Evolutionary conservation across 495 filamentous ascomycete species (phyloP).

Genomic region (Xylaria sp.): DNA sequence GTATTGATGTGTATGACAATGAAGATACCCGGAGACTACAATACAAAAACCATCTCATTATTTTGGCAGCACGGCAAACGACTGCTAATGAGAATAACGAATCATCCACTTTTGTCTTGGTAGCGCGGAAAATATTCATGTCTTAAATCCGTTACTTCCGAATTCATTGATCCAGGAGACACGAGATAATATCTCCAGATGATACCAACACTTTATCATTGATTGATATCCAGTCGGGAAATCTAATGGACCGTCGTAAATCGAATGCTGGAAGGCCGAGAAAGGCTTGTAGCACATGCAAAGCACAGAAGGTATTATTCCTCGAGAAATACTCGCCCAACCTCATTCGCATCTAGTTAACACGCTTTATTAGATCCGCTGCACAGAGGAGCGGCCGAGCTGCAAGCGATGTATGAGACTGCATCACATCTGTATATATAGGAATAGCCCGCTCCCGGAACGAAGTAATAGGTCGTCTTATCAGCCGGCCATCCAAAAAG

Average conservation of each 20-base stretch:
- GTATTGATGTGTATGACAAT: background rate
- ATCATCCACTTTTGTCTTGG: background rate
- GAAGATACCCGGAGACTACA: slow-evolving; percentile 16
- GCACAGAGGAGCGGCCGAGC: slow-evolving; percentile 18
- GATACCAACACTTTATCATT: background rate
- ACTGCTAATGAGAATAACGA: background rate
- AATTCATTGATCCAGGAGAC: background rate
- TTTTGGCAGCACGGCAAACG: background rate
- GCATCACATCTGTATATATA: slow-evolving; percentile 8
- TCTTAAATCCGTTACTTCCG: slow-evolving; percentile 4
- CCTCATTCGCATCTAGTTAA: background rate
- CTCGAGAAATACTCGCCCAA: background rate
- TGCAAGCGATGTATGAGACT: slow-evolving; percentile 19
- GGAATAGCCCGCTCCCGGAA: background rate
- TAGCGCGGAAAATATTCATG: background rate
- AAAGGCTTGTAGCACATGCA: slow-evolving; percentile 14
- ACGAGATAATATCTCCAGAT: background rate
- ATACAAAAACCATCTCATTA: background rate
- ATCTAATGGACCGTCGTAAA: background rate
- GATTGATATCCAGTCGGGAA: background rate
- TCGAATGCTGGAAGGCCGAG: slow-evolving; percentile 6
- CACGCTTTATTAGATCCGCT: slow-evolving; percentile 7
- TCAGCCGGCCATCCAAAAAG: background rate
- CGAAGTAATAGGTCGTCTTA: background rate
- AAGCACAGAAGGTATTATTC: slow-evolving; percentile 12